phyloP scores from a whole-genome alignment of 352 stramenopile genomes.

The Phytophthora citricola region DNA sequence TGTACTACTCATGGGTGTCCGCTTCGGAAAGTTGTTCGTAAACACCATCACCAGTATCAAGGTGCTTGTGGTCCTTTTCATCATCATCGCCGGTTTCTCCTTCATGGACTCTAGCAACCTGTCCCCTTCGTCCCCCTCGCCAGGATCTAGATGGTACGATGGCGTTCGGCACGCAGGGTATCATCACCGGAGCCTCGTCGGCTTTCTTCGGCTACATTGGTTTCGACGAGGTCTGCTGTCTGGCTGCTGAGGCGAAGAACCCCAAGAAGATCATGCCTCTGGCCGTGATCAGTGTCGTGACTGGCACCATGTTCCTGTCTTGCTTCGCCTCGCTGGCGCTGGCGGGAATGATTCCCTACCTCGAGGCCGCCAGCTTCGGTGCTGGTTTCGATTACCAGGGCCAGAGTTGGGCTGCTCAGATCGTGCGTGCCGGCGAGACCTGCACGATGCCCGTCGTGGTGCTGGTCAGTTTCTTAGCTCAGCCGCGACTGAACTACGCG shows the following conservation, averaged over 20 bases:
- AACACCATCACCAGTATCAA: conserved; percentile 89
- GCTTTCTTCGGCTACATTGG: conserved; percentile 96
- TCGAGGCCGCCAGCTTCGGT: conserved; percentile 46
- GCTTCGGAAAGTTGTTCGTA: conserved; percentile 91
- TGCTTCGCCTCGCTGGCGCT: conserved; percentile 87
- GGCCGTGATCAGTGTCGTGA: conserved; percentile 84
- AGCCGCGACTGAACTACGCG: conserved; percentile 94
- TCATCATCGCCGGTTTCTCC: conserved; percentile 89
- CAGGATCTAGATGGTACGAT: conserved; percentile 31
- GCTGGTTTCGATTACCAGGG: conserved; percentile 50
- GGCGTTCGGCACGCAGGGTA: conserved; percentile 54
- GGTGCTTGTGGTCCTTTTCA: conserved; percentile 90
- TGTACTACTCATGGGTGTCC: conserved; percentile 84
- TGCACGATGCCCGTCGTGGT: conserved; percentile 89
- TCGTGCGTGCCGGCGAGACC: conserved; percentile 36
- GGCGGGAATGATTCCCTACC: conserved; percentile 73
- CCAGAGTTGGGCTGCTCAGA: conserved; percentile 58
- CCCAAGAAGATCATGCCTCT: conserved; percentile 79
- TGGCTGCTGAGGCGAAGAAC: conserved; percentile 85
- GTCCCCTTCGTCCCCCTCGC: conserved; percentile 69
- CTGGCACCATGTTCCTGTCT: conserved; percentile 74
- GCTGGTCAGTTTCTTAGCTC: conserved; percentile 92
- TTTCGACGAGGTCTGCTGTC: conserved; percentile 96
- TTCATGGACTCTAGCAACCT: conserved; percentile 87
- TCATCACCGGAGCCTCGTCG: conserved; percentile 83